These are phyloP conservation scores for Penicillium steckii DNA, from an alignment of 495 filamentous ascomycete species.

Conservation along the genomic window DNA sequence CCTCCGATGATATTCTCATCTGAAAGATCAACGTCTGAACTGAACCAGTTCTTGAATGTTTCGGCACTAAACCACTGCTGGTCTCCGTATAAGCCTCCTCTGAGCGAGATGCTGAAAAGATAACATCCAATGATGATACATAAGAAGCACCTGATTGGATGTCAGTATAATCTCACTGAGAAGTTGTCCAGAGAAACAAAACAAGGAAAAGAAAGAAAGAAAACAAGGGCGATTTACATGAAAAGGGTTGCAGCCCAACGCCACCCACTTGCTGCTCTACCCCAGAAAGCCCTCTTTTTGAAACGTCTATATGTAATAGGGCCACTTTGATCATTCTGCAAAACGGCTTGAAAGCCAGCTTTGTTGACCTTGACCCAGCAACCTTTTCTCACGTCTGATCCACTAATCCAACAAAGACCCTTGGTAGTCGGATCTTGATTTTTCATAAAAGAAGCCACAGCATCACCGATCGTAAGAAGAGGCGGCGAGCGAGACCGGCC, in stretches of 20 bases:
- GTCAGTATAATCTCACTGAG: neutral
- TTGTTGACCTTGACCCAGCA: neutral
- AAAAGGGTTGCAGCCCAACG: neutral
- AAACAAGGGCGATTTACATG: neutral
- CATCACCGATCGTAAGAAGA: constrained; percentile 26
- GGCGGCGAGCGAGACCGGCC: neutral
- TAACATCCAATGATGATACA: neutral
- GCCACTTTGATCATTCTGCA: neutral
- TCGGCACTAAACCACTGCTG: neutral
- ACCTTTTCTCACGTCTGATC: neutral
- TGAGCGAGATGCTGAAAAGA: neutral
- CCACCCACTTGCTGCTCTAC: neutral
- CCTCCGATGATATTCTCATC: neutral
- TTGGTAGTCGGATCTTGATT: constrained; percentile 20
- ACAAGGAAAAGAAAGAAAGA: neutral
- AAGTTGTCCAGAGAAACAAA: neutral
- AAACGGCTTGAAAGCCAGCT: neutral
- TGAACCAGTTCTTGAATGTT: neutral
- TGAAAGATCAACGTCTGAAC: neutral
- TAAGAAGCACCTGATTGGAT: neutral
- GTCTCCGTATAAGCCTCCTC: neutral
- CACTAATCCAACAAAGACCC: constrained; percentile 15
- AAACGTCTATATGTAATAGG: neutral
- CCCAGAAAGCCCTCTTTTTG: neutral
- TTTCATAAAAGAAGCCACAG: constrained; percentile 24